These are phyloP conservation scores for Trichoderma sp. DNA, from an alignment of 2,329 filamentous ascomycete species.

Conservation along the genomic window DNA sequence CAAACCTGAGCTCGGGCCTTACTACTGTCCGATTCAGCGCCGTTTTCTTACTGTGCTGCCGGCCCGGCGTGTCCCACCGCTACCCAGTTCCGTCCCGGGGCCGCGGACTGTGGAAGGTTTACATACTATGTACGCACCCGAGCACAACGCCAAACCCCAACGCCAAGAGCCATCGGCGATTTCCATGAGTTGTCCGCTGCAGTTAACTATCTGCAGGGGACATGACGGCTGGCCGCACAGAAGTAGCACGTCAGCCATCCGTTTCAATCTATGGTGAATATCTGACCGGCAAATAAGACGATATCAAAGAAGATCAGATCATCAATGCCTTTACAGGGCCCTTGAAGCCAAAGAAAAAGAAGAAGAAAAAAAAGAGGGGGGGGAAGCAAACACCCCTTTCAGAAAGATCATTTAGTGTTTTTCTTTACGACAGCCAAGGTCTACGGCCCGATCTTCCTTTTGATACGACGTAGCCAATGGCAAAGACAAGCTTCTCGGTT, in stretches of 20 bases:
- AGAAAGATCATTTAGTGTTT: background rate
- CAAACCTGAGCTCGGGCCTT: background rate
- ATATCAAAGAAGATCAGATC: background rate
- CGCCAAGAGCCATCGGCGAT: background rate
- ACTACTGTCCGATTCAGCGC: constrained; percentile 1
- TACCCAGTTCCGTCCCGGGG: constrained; percentile 11
- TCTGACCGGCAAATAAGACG: background rate
- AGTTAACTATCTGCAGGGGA: background rate
- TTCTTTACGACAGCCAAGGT: background rate
- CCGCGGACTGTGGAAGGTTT: constrained; percentile 10
- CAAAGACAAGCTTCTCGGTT: constrained; percentile 8
- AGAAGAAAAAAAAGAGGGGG: too few species aligned
- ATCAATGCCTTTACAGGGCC: background rate
- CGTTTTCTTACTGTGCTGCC: constrained; percentile 15
- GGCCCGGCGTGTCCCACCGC: background rate
- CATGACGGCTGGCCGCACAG: background rate
- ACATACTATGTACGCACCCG: background rate
- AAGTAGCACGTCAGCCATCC: background rate
- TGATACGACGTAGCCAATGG: constrained; percentile 2
- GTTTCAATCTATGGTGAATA: background rate
- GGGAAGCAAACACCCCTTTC: background rate
- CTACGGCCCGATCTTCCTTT: background rate
- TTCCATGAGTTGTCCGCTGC: background rate
- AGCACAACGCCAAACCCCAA: background rate
- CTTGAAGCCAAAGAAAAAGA: background rate